Evolutionary conservation across 2,329 filamentous ascomycete genomes (phyloP), one percentile per base, ranked within the genome.

Genomic region (Paecilomyces fulvus): DNA sequence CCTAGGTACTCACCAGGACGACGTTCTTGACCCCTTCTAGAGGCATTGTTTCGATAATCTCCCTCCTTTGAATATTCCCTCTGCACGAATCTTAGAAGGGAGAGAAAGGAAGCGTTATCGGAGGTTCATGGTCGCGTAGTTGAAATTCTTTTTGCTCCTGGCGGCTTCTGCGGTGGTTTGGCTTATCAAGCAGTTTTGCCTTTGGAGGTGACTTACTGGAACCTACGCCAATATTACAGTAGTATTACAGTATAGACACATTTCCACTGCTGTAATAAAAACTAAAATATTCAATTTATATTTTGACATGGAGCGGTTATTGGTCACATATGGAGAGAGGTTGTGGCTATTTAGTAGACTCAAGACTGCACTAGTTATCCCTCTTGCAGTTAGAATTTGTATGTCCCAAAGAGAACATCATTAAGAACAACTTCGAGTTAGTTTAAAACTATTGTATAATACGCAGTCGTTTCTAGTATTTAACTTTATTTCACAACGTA

Each of bases 21-120:
- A 76, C 71, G 56, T 76, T 74, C 59, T 75, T 75, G 50, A 76
- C 72, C 2, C 73, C 73, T 57, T 71, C 68, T 49, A 76, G 62
- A 67, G 73, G 70, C 73, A 76, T 76, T 23, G 57, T 62, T 1
- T 25, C 20, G n/a, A 17, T 43, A 8, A 43, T 43, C 3, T 17
- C 3, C 37, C 17, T 43, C 37, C n/a, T 43, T 17, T 8, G 37
- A 20, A 43, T 43, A 43, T 43, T 8, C 17, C 37, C 37, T 43
- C 37, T 43, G 14, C 9, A 8, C 6, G 37, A 20, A 9, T 43
- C 9, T 2, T 43, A 20, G n/a, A 43, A n/a, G 37, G 17, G 14
- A n/a, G 5, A n/a, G 4, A 43, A 17, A 17, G n/a, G n/a, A 8
- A 43, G n/a, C 37, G 37, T n/a, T 17, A 43, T 43, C 37, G 5